Base-by-base conservation (phyloP, 1,139 yeast genomes). In the Yamadazyma sp. region DNA sequence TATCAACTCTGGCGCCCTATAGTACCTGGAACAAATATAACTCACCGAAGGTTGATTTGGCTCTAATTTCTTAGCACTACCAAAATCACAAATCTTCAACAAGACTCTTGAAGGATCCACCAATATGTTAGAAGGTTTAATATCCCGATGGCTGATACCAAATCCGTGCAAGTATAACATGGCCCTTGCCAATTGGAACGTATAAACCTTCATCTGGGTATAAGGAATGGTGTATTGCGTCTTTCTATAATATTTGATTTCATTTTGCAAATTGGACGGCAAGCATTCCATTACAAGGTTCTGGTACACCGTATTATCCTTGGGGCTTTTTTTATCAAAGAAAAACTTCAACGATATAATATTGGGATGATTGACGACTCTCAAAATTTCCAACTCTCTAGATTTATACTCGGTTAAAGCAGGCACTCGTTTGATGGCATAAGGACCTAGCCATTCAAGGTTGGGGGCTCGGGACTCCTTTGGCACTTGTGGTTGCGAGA, bases 41-140 rank as follows among this genome's bases (percentile, higher is more conserved):
- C 96, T 85, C 24, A 92, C 98, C 59, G 91, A 91, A 33, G 96
- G 96, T 62, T 92, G 98, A 12, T 77, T 75, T 6, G 96, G 94
- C 37, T 85, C 87, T 45, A 92, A 75, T 42, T 87, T 84, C 62
- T 92, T 92, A 23, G 98, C 98, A n/a, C 94, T 82, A n/a, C 98
- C 98, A 62, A 92, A 92, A 66, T 92, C 98, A 65, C 98, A 92
- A 37, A 92, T 77, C 64, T 92, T 92, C 50, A 94, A 75, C 42
- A 85, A 79, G 11, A 95, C 95, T 8, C 83, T 75, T 35, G 79
- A 75, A 18, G 97, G 96, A 61, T 92, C 92, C 47, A 92, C 85
- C 55, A 92, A 73, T 45, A 92, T 73, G 64, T 92, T 92, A 58
- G 94, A 98, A 3, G 98, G 98, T 62, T 92, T 50, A 54, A 92